A percentile compares a stretch with the other conserved stretches of the same genome.
phyloP scores from a whole-genome alignment of 495 filamentous ascomycete species.

The Neurospora pannonica region DNA sequence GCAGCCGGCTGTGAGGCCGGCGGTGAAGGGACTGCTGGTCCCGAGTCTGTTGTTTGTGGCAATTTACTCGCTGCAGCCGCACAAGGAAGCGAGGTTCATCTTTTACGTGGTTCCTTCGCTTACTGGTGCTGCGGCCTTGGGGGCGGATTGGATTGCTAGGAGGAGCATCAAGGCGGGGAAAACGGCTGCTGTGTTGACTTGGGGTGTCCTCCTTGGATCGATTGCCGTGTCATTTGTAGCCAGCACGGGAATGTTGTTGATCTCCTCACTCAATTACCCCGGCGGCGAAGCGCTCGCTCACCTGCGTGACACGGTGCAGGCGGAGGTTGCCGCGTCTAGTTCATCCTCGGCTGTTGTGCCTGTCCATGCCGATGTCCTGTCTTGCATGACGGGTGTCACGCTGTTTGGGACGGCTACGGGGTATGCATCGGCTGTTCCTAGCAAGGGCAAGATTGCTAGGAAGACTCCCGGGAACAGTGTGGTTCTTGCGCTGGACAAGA shows the following conservation, averaged over 20 bases:
- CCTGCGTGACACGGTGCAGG: constrained; percentile 42
- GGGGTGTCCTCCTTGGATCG: constrained; percentile 45
- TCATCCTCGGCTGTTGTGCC: constrained; percentile 20
- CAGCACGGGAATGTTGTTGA: constrained; percentile 54
- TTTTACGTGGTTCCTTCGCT: constrained; percentile 76
- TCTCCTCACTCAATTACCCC: constrained; percentile 81
- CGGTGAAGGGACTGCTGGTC: constrained; percentile 45
- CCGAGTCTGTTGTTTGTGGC: constrained; percentile 64
- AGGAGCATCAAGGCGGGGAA: constrained; percentile 47
- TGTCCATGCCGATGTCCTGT: constrained; percentile 76
- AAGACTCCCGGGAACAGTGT: constrained; percentile 4
- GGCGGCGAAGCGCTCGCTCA: constrained; percentile 59
- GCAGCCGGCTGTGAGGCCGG: constrained; percentile 32
- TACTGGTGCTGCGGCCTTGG: constrained; percentile 67
- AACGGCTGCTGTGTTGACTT: constrained; percentile 43
- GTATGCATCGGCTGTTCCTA: constrained; percentile 4
- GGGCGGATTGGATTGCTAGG: constrained; percentile 65
- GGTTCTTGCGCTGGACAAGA: constrained; percentile 48
- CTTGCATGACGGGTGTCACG: constrained; percentile 91
- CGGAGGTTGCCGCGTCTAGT: constrained; percentile 17
- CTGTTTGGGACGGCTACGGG: constrained; percentile 51
- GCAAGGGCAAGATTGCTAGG: not conserved
- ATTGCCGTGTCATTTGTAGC: constrained; percentile 48
- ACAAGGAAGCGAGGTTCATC: constrained; percentile 97
- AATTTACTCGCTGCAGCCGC: constrained; percentile 75